These are phyloP conservation scores for Leccinum pachyderme DNA, from an alignment of 1,284 basidiomycete species.

Conservation along the genomic window DNA sequence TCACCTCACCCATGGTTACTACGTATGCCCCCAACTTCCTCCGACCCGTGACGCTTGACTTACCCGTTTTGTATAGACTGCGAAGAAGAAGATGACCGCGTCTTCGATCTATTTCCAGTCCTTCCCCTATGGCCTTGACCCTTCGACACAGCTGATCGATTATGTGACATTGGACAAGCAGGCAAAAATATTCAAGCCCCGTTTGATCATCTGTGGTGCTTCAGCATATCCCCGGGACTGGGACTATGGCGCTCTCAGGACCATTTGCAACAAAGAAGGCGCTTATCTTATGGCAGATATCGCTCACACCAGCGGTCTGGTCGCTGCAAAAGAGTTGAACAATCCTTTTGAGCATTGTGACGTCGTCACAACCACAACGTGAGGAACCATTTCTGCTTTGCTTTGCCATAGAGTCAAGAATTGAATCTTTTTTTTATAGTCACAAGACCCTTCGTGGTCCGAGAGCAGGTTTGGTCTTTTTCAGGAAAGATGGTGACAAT, in stretches of 20 bases:
- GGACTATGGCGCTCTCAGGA: slow-evolving; percentile 86
- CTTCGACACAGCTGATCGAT: slow-evolving; percentile 88
- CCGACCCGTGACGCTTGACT: not conserved
- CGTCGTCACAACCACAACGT: slow-evolving; percentile 95
- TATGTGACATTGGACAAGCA: slow-evolving; percentile 83
- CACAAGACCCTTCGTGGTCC: slow-evolving; percentile 99
- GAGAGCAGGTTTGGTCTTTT: slow-evolving; percentile 98
- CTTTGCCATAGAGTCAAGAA: not conserved
- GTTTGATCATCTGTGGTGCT: slow-evolving; percentile 95
- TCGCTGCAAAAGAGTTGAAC: slow-evolving; percentile 91
- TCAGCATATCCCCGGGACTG: slow-evolving; percentile 99
- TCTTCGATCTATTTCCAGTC: slow-evolving; percentile 99
- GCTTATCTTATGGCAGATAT: slow-evolving; percentile 96
- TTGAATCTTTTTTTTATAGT: slow-evolving; percentile 35
- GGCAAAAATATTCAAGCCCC: slow-evolving; percentile 96
- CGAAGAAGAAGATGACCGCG: slow-evolving; percentile 99
- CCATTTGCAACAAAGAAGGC: slow-evolving; percentile 85
- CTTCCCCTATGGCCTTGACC: slow-evolving; percentile 90
- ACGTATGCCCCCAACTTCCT: slow-evolving; percentile 50
- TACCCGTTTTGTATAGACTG: slow-evolving; percentile 60
- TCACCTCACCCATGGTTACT: slow-evolving; percentile 98
- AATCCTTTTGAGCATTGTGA: slow-evolving; percentile 97
- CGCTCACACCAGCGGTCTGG: slow-evolving; percentile 95
- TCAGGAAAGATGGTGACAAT: slow-evolving; percentile 88
- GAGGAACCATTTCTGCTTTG: slow-evolving; percentile 29